Conservation (phyloP, 2,329 filamentous ascomycete species). For the Botryosphaeria dothidea region DNA sequence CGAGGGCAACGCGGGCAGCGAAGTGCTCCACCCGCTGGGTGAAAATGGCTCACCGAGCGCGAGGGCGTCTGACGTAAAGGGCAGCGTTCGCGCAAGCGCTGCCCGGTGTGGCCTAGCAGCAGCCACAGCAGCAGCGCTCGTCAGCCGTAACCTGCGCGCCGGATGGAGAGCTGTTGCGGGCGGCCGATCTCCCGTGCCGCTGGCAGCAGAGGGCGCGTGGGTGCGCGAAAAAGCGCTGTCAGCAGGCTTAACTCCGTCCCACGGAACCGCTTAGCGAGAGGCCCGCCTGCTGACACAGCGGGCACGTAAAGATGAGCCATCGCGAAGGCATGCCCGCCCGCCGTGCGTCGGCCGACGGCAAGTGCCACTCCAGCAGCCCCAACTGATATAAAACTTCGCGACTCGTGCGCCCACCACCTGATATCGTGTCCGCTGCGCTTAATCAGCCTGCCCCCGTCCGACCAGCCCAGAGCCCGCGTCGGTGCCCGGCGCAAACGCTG, state of each 20-base stretch:
- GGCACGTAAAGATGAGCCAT: background rate
- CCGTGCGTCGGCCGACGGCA: slow-evolving; percentile 15
- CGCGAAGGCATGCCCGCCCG: background rate
- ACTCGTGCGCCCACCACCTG: slow-evolving; percentile 10
- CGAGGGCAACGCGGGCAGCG: too few relatives aligned
- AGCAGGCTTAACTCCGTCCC: slow-evolving; percentile 12
- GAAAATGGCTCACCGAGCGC: slow-evolving; percentile 15
- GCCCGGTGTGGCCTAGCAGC: slow-evolving; percentile 10
- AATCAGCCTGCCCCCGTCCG: slow-evolving; percentile 8
- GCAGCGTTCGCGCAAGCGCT: slow-evolving; percentile 7
- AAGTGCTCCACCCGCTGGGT: background rate
- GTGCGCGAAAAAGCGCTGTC: background rate
- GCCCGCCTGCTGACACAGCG: slow-evolving; percentile 11
- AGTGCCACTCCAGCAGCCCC: background rate
- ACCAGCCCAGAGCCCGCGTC: background rate
- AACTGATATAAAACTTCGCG: slow-evolving; percentile 8
- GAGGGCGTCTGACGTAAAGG: slow-evolving; percentile 12
- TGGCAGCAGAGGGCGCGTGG: background rate
- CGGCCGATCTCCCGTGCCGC: slow-evolving; percentile 13
- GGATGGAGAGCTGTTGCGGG: slow-evolving; percentile 7
- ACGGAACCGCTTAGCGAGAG: slow-evolving; percentile 5
- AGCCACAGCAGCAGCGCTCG: background rate
- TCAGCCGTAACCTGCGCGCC: slow-evolving; percentile 5
- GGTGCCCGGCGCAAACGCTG: too few relatives aligned
- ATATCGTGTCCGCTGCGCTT: slow-evolving; percentile 1